Base-by-base conservation (phyloP, 2,329 filamentous ascomycete genomes). In the Penicillium sp. region DNA sequence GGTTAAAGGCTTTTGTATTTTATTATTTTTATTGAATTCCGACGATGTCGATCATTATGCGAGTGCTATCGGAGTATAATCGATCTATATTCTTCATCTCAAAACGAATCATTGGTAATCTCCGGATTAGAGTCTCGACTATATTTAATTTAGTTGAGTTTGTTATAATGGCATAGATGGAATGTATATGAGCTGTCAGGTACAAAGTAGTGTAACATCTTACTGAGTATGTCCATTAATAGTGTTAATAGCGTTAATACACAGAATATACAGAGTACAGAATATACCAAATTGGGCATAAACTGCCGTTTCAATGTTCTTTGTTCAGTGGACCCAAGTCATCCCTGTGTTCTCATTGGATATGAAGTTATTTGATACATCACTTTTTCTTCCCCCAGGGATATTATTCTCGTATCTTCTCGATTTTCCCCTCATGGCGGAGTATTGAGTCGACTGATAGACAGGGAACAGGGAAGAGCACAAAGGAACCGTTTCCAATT, bases 291-390 rank as follows among this genome's bases (percentile, higher is more conserved):
- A 24, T 21, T 22, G 37, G 43, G 17, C 24, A 26, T 22, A 22
- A 22, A 5, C 17, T 24, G 29, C 31, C 33, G 13, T 17, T 17
- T 17, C 17, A 17, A 17, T 17, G 17, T 43, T 48, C 40, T 48
- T 49, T 49, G 47, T 50, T 15, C 31, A 22, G 48, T 45, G 48
- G 48, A 26, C 13, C 24, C 33, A 28, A 37, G 19, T 24, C 38
- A 31, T 21, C 21, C 21, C n/a, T 21, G 26, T 40, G 17, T 29
- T 35, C 22, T 33, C 5, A 31, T 41, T 26, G 21, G 34, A 7
- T 17, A n/a, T 42, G 21, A 7, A 24, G 9, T 43, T 10, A 49
- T 15, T n/a, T 40, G 48, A 49, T 24, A 35, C 12, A 45, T 49
- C 48, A 46, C 17, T 22, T 45, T 43, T 10, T 17, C 2, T 17